These are phyloP conservation scores for Bryoerythrophyllum caledonicum DNA, from an alignment of 225 moss, liverwort and hornwort species.

Conservation along the genomic window DNA sequence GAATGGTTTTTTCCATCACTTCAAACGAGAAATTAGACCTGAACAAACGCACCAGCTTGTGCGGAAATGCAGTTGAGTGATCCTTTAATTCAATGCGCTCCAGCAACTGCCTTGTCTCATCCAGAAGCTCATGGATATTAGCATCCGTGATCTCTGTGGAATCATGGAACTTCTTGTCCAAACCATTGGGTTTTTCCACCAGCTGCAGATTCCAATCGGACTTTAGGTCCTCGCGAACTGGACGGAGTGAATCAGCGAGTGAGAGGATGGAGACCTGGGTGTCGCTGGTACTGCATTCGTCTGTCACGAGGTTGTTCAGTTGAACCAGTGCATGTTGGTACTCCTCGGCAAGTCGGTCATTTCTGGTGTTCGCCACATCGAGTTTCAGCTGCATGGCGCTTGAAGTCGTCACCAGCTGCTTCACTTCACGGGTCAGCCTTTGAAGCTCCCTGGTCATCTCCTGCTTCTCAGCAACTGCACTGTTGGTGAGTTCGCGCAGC, in stretches of 20 bases:
- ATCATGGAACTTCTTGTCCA: conserved; percentile 20
- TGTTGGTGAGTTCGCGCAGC: conserved; percentile 26
- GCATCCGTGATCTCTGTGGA: conserved; percentile 26
- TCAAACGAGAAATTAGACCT: background rate
- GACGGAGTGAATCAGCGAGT: background rate
- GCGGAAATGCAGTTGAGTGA: conserved; percentile 17
- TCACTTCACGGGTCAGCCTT: conserved; percentile 27
- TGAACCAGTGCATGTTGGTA: conserved; percentile 47
- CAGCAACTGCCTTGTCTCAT: conserved; percentile 42
- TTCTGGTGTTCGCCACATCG: conserved; percentile 26
- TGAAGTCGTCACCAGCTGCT: conserved; percentile 23
- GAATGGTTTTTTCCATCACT: too few relatives aligned
- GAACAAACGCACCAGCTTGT: conserved; percentile 22
- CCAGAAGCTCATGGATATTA: conserved; percentile 41
- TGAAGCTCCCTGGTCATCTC: conserved; percentile 45
- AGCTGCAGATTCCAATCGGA: background rate
- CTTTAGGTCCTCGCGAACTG: too few relatives aligned
- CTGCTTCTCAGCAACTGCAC: conserved; percentile 29
- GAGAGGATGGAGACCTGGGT: conserved; percentile 27
- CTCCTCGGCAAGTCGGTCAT: conserved; percentile 39
- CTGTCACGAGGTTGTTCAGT: conserved; percentile 30
- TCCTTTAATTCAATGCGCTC: conserved; percentile 40
- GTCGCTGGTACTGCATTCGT: conserved; percentile 32
- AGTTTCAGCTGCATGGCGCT: conserved; percentile 38
- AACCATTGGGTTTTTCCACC: background rate